Evolutionary conservation across 306 rosid species (phyloP), one percentile per base, ranked within the genome.

Genomic region (Cucurbita maxima): DNA sequence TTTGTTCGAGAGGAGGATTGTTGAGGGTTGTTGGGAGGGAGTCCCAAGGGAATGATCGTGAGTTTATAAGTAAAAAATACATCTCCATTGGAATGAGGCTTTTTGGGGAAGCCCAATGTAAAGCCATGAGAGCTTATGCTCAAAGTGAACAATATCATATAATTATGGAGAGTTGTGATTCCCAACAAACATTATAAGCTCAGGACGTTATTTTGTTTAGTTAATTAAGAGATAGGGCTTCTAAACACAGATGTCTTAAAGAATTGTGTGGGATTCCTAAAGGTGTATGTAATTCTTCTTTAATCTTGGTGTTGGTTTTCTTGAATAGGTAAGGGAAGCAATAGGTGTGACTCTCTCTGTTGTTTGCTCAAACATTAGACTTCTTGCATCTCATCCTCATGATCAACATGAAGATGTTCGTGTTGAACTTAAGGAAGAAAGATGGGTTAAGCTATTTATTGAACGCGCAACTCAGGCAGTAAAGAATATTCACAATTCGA

Each of bases 301-400:
- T 67, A 20, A 67, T 20, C 14, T 45, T 67, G 18, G 63, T 71
- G 18, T 45, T 58, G 16, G 16, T 75, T 73, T 83, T 80, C 13
- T 79, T 72, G 75, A 55, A 79, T 87, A 94, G 99, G 95, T 94
- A 83, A 85, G 99, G 87, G 91, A 91, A 78, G 96, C 91, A 79
- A 84, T 94, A 54, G 99, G 99, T 74, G 92, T 89, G 73, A 82
- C 89, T 60, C 97, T 94, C 77, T 88, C 97, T 53, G 83, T 91
- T 15, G 80, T 89, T 83, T 94, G 97, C 83, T 89, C 99, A 40
- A 94, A 94, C 82, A 85, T 94, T 78, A 88, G 91, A 75, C 94
- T 91, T 53, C 84, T 82, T 84, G 87, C 86, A 58, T 87, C 91
- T 45, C 84, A 63, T 81, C 77, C 80, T 75, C 85, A 20, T 67